Evolutionary conservation across 768 basidiomycete genomes (phyloP).

Genomic region (Postia placenta): DNA sequence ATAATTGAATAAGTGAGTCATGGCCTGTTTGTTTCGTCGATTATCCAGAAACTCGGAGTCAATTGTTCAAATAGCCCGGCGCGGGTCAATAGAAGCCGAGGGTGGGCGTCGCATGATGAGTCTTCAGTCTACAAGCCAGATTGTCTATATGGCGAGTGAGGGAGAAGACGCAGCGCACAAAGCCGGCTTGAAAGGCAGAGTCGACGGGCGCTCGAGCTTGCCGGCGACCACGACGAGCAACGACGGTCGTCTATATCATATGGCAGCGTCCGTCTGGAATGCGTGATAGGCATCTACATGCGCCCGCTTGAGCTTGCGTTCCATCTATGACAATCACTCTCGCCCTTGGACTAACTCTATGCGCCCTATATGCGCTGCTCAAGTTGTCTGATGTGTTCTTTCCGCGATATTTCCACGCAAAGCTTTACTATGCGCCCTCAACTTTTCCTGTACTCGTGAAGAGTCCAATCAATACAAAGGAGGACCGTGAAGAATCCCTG

Average conservation of each 20-base stretch:
- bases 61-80: too few species aligned
- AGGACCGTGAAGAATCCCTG: constrained; percentile 10
- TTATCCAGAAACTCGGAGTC: too few species aligned
- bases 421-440: constrained; percentile 15
- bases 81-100: too few species aligned
- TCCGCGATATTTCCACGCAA: constrained; percentile 9
- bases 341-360: too few species aligned
- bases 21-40: too few species aligned
- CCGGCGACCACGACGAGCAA: too few species aligned
- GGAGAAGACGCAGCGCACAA: too few species aligned
- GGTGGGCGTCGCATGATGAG: too few species aligned
- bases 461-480: constrained; percentile 5
- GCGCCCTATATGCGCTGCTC: background rate
- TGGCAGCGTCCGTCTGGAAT: background rate
- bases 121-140: too few species aligned
- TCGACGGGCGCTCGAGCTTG: background rate
- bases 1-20: too few species aligned
- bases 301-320: background rate
- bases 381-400: background rate
- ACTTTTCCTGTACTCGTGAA: constrained; percentile 14
- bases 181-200: too few species aligned
- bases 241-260: background rate
- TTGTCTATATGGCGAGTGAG: too few species aligned
- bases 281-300: background rate
- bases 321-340: background rate